Base-by-base conservation (phyloP, 345 rosid genomes). In the Trapa bicornis region DNA sequence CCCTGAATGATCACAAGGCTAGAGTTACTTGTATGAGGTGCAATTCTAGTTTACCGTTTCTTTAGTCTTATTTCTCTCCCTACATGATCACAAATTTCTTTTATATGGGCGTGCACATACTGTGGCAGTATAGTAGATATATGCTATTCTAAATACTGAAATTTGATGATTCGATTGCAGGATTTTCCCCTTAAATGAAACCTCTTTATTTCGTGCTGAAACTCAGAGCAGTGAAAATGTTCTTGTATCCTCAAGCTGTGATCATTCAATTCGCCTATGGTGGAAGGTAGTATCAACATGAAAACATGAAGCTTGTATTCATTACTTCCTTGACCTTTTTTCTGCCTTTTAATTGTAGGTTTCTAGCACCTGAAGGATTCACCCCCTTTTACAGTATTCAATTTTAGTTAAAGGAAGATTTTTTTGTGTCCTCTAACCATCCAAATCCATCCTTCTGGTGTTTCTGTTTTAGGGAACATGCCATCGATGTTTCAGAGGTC, bases 1-100 rank as follows among this genome's bases (percentile, higher is more conserved):
- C 50, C 6, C 68, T 73, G 2, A 43, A 53, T 47, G 87, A 75
- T 75, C 94, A 88, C 69, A 82, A 76, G 22, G 87, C 90, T 6
- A 82, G 87, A 76, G 78, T 88, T 66, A 84, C 90, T 71, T 82
- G 83, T 71, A 88, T 85, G 85, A 82, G 94, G 90, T 85, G 57
- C 48, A 47, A 17, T 64, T 3, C 43, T 41, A 41, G 2, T 41
- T 41, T 41, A 8, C 7, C 6, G 41, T 32, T 37, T 33, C 47
- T 68, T 35, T 22, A 14, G 45, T 58, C 38, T 58, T 58, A 32
- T 58, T 58, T 15, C 37, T 58, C 14, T 8, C 37, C 63, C 38
- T 58, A 12, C 10, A 8, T 32, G 35, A 58, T 58, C 33, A 58
- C 37, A 58, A 58, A 32, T 7, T 58, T 1, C 63, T 32, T 8